A percentile compares a stretch with the other conserved stretches of the same genome.
Evolutionary conservation across 768 basidiomycete species (phyloP).

Genomic region (Pulveroboletus sp.): DNA sequence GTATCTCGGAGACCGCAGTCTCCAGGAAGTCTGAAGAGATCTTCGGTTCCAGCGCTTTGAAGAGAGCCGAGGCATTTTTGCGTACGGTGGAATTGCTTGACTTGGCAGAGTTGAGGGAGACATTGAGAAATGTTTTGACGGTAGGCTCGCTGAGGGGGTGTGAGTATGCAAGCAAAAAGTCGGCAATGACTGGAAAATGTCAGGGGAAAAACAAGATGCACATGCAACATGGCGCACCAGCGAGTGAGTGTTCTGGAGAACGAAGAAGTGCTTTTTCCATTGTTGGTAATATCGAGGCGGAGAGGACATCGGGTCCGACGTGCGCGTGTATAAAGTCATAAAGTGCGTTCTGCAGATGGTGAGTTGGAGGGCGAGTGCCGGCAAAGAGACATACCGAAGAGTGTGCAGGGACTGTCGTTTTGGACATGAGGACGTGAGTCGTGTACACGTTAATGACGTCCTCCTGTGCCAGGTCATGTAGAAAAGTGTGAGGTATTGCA

Average conservation of each 20-base stretch:
- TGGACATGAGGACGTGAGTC: constrained; percentile 61
- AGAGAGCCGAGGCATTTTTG: constrained; percentile 49
- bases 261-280: constrained; percentile 79
- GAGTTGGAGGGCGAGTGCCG: constrained; percentile 5
- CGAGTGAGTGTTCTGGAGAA: constrained; percentile 74
- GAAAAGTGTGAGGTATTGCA: neutral
- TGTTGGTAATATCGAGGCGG: constrained; percentile 53
- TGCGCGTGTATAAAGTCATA: constrained; percentile 57
- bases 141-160: constrained; percentile 43
- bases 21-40: constrained; percentile 37
- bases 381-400: constrained; percentile 41
- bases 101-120: constrained; percentile 64
- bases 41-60: constrained; percentile 42
- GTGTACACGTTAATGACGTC: constrained; percentile 59
- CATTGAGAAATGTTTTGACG: constrained; percentile 53
- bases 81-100: constrained; percentile 67
- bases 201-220: neutral
- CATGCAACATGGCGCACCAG: constrained; percentile 38
- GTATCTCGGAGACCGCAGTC: constrained; percentile 55
- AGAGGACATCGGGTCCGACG: constrained; percentile 49
- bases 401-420: constrained; percentile 55
- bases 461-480: constrained; percentile 34
- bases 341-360: constrained; percentile 41
- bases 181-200: constrained; percentile 42
- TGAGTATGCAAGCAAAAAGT: constrained; percentile 54